These are phyloP conservation scores for Yarrowia yakushimensis DNA, from an alignment of 805 yeast genomes.

Conservation along the genomic window DNA sequence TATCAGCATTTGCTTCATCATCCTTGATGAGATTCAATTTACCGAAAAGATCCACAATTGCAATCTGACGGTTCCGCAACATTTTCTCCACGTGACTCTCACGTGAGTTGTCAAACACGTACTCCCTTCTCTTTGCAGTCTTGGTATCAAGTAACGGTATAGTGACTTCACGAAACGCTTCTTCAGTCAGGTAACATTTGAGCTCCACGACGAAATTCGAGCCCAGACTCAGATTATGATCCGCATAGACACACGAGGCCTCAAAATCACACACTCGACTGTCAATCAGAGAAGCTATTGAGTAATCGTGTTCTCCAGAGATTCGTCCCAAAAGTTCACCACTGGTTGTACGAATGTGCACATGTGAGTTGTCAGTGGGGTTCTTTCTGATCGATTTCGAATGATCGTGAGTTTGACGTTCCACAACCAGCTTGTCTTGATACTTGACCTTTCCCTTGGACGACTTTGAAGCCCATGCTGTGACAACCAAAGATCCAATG, in stretches of 20 bases:
- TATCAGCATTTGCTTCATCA: slow-evolving; percentile 9
- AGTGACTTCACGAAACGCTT: slow-evolving; percentile 36
- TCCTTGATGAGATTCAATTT: slow-evolving; percentile 37
- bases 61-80: slow-evolving; percentile 52
- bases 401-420: background rate
- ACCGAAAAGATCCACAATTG: slow-evolving; percentile 54
- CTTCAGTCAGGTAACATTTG: slow-evolving; percentile 53
- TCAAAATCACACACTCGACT: slow-evolving; percentile 52
- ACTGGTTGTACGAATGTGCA: background rate
- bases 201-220: slow-evolving; percentile 69
- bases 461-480: slow-evolving; percentile 28
- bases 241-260: slow-evolving; percentile 57
- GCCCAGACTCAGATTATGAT: slow-evolving; percentile 62
- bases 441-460: slow-evolving; percentile 4
- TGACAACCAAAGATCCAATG: slow-evolving; percentile 15
- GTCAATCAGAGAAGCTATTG: slow-evolving; percentile 60
- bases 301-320: background rate
- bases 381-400: background rate
- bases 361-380: slow-evolving; percentile 14
- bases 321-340: slow-evolving; percentile 10
- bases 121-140: background rate
- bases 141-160: slow-evolving; percentile 13
- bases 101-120: slow-evolving; percentile 35
- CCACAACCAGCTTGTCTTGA: background rate
- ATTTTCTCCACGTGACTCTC: slow-evolving; percentile 55